Evolutionary conservation across 768 basidiomycete species (phyloP), one percentile per base, ranked within the genome.

Genomic region (Jaapia argillacea): DNA sequence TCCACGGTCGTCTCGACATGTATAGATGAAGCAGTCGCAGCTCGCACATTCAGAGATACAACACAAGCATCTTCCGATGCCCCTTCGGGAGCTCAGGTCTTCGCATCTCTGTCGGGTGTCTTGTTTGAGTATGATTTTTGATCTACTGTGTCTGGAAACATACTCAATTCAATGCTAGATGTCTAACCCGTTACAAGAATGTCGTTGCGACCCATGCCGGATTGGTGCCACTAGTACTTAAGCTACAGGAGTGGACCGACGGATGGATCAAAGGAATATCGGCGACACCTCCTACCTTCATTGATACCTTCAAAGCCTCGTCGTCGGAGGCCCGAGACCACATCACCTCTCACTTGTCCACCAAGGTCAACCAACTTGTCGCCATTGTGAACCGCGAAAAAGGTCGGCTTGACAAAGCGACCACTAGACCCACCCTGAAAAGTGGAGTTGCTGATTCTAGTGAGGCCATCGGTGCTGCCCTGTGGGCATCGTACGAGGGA

Each of bases 81-180:
- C 20, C 56, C 63, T 4, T 49, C 63, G 10, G 74, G 71, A 2
- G 51, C 54, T 5, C 65, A 70, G 40, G 54, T 77, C 0, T 63
- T 81, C 14, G 62, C 60, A 5, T 65, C 73, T 0, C 59, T 81
- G 2, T 55, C 67, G 3, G 66, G 59, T 3, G 58, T 78, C 7
- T 58, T 80, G 38, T 66, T 69, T 28, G 74, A 80, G 80, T 81
- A 50, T 5, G 71, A 12, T 25, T 6, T 41, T 24, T 24, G 14
- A 6, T 10, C 44, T 33, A 5, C 6, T 1, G 4, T 38, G 6
- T 23, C 33, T 14, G 7, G 37, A 21, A 7, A 10, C 20, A 38
- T 38, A 6, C 21, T 38, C 7, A 38, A 33, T 33, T 33, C 28
- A 10, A 24, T 13, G 16, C 12, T 28, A 64, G 63, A 45, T 61